phyloP scores from a whole-genome alignment of 176 grass and related monocot genomes.

The Oryza australiensis region DNA sequence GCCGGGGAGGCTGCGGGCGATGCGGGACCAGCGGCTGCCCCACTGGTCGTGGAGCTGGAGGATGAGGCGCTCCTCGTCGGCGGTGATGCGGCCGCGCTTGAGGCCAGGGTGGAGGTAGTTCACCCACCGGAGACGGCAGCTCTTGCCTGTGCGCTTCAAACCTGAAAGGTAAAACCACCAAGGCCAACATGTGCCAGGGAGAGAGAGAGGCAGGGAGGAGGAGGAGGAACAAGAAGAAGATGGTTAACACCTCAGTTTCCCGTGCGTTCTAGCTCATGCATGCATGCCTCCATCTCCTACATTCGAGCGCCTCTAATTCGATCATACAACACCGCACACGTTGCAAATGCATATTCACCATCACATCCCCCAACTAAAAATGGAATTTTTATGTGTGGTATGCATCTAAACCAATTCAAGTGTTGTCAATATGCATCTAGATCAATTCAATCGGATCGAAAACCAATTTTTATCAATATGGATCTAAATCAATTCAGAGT shows the following conservation, averaged over 20 bases:
- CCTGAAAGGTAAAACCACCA: constrained; percentile 51
- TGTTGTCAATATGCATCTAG: too few relatives aligned
- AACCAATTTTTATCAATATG: background rate
- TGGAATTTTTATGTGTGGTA: background rate
- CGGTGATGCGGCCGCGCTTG: constrained; percentile 80
- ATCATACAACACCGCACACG: background rate
- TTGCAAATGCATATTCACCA: background rate
- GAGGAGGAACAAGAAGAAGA: constrained; percentile 13
- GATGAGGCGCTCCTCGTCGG: constrained; percentile 82
- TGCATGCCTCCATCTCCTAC: background rate
- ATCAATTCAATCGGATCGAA: background rate
- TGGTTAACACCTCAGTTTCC: constrained; percentile 34
- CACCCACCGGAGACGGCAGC: constrained; percentile 85
- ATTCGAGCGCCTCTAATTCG: background rate
- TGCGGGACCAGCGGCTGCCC: constrained; percentile 87
- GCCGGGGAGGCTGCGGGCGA: constrained; percentile 84
- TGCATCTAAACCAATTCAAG: background rate
- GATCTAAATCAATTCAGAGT: background rate
- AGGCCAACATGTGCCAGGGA: constrained; percentile 27
- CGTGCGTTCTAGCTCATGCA: constrained; percentile 23
- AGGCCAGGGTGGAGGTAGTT: constrained; percentile 90
- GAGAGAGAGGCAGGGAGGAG: background rate
- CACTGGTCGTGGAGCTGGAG: constrained; percentile 75
- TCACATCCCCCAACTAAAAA: background rate
- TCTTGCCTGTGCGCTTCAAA: constrained; percentile 86